Percentiles rank a stretch among this genome's conserved stretches.
phyloP scores from a whole-genome alignment of 805 yeast species.

The Yamadazyma tumulicola region DNA sequence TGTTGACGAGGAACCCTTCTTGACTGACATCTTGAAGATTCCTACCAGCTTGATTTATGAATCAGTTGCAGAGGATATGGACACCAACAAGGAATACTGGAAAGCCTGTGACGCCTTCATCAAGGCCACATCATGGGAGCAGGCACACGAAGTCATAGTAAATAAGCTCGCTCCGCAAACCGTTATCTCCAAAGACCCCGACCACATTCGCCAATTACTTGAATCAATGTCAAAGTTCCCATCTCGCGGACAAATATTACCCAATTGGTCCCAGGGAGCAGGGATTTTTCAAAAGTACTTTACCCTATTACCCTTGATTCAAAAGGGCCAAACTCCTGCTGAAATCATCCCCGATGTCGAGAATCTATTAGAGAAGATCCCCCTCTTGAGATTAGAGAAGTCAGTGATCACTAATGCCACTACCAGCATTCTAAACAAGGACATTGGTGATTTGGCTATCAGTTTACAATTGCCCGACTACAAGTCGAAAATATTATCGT shows the following conservation, averaged over 20 bases:
- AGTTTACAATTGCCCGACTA: slow-evolving; percentile 12
- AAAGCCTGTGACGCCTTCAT: slow-evolving; percentile 60
- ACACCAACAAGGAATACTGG: slow-evolving; percentile 47
- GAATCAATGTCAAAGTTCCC: slow-evolving; percentile 45
- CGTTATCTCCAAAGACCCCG: slow-evolving; percentile 46
- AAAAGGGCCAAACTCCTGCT: not conserved
- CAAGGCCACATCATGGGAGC: slow-evolving; percentile 54
- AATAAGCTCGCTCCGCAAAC: slow-evolving; percentile 68
- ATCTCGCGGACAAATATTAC: slow-evolving; percentile 29
- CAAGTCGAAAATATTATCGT: slow-evolving; percentile 18
- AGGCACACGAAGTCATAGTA: slow-evolving; percentile 61
- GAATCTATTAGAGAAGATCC: slow-evolving; percentile 44
- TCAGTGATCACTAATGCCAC: slow-evolving; percentile 45
- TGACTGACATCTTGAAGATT: slow-evolving; percentile 40
- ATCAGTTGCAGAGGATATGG: slow-evolving; percentile 58
- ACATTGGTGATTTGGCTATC: slow-evolving; percentile 41
- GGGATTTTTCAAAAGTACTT: slow-evolving; percentile 55
- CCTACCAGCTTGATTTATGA: slow-evolving; percentile 50
- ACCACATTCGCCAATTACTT: slow-evolving; percentile 33
- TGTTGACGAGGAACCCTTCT: slow-evolving; percentile 27
- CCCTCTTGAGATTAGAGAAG: slow-evolving; percentile 28
- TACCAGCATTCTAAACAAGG: slow-evolving; percentile 49
- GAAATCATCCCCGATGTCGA: slow-evolving; percentile 19
- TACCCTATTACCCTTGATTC: slow-evolving; percentile 18
- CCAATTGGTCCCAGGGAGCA: slow-evolving; percentile 56